phyloP scores from a whole-genome alignment of 2,329 filamentous ascomycete genomes.

The Paramyrothecium roridum region DNA sequence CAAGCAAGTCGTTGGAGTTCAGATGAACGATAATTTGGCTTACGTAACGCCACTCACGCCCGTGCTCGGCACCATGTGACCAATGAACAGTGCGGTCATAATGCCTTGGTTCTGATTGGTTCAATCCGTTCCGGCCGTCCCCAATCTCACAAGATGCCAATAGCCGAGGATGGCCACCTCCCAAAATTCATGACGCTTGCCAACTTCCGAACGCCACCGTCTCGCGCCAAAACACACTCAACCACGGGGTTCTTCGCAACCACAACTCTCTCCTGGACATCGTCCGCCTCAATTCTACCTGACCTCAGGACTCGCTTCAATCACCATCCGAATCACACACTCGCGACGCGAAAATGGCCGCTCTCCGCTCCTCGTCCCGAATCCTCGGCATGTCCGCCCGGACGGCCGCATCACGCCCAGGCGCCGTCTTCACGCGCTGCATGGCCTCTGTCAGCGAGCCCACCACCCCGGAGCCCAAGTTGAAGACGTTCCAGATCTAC shows the following conservation, averaged over 20 bases:
- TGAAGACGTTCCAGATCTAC: constrained; percentile 98
- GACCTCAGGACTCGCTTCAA: constrained; percentile 1
- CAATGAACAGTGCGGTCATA: background rate
- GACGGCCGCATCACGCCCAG: constrained; percentile 34
- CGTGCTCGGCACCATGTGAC: too few relatives aligned
- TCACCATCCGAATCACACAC: constrained; percentile 1
- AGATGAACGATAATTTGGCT: too few relatives aligned
- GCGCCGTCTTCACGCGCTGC: constrained; percentile 43
- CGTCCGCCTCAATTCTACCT: constrained; percentile 19
- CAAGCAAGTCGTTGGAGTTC: too few relatives aligned
- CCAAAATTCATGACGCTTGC: constrained; percentile 21
- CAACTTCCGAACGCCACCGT: constrained; percentile 17
- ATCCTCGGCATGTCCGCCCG: constrained; percentile 44
- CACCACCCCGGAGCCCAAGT: constrained; percentile 60
- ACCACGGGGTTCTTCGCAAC: background rate
- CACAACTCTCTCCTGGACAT: constrained; percentile 12
- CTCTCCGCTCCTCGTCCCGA: constrained; percentile 58
- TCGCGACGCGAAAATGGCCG: constrained; percentile 46
- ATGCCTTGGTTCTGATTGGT: constrained; percentile 17
- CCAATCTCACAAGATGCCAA: constrained; percentile 14
- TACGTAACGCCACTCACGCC: too few relatives aligned
- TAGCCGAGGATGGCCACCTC: constrained; percentile 26
- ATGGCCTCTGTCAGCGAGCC: constrained; percentile 58
- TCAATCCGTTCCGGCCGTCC: constrained; percentile 5
- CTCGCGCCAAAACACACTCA: constrained; percentile 6